Evolutionary conservation across 1,139 yeast genomes (phyloP), one percentile per base, ranked within the genome.

Genomic region (Blastobotrys persicus): DNA sequence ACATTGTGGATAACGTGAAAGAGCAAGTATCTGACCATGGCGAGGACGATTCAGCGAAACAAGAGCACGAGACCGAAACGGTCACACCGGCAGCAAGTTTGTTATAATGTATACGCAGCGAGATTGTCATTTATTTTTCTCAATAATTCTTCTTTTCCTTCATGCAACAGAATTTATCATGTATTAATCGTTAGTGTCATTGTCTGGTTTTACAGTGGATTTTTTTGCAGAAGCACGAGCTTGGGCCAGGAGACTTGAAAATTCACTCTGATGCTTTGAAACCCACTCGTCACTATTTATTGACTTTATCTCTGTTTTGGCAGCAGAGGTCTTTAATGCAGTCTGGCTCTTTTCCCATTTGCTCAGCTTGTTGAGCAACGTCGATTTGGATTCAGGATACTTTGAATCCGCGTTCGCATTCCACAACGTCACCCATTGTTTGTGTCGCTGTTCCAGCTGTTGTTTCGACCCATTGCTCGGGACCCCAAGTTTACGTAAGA

Each of bases 331-430:
- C 32, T 45, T 45, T 35, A 31, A 13, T 41, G 33, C 42, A 14
- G 46, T 20, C 41, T 50, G 39, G 0, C 58, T 46, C 9, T 26
- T 42, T 45, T 91, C 97, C 96, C 96, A 87, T 57, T 79, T 80
- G 26, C 70, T 67, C 44, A 91, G 70, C 52, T 76, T 77, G 50
- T 76, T 78, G 45, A 79, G 70, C 42, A 91, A 64, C 3, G 78
- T 76, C 42, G 71, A 67, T 26, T 79, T 81, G 16, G 79, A 67
- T 3, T 78, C 78, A 0, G 96, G 97, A 26, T 73, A 73, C 45
- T 78, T 72, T n/a, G 89, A 77, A 61, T 89, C 97, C 45, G 83
- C 75, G 60, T 89, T 89, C 14, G 96, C 84, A 61, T 91, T 91
- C 80, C 83, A 86, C 13, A 89, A 64, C 33, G 85, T 80, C 53